Conservation (phyloP, 2,329 filamentous ascomycete genomes). For the Blumeria graminis region DNA sequence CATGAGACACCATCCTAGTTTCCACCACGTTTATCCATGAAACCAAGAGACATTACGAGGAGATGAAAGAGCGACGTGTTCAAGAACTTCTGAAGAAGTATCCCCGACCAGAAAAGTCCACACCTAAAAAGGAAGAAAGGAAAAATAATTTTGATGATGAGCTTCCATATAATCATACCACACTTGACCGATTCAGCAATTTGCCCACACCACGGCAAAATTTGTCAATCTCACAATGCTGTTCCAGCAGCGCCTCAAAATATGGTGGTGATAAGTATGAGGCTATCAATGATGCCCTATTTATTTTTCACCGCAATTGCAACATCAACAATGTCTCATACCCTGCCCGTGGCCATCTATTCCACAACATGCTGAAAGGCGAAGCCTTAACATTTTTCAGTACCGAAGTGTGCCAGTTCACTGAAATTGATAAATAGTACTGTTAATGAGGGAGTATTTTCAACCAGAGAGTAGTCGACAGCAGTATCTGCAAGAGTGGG, state of each 20-base stretch:
- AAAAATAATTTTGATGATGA: too few relatives aligned
- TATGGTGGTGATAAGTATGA: background rate
- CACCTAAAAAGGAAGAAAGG: too few relatives aligned
- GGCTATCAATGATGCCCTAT: background rate
- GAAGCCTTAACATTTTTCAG: background rate
- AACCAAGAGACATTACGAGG: too few relatives aligned
- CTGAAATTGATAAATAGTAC: background rate
- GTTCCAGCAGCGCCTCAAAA: background rate
- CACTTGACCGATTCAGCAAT: too few relatives aligned
- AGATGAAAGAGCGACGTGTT: too few relatives aligned
- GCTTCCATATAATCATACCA: too few relatives aligned
- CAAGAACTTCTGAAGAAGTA: too few relatives aligned
- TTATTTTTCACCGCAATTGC: background rate
- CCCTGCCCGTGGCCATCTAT: background rate
- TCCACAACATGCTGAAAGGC: background rate
- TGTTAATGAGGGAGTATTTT: background rate
- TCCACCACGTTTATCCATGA: too few relatives aligned
- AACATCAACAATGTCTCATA: background rate
- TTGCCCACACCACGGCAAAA: too few relatives aligned
- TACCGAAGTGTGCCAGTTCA: background rate
- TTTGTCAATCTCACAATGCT: too few relatives aligned
- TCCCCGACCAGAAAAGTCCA: background rate
- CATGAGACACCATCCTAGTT: too few relatives aligned
- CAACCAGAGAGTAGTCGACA: background rate
- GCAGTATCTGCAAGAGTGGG: background rate